Evolutionary conservation across 345 rosid species (phyloP), one percentile per base, ranked within the genome.

Genomic region (Pistacia integerrima): DNA sequence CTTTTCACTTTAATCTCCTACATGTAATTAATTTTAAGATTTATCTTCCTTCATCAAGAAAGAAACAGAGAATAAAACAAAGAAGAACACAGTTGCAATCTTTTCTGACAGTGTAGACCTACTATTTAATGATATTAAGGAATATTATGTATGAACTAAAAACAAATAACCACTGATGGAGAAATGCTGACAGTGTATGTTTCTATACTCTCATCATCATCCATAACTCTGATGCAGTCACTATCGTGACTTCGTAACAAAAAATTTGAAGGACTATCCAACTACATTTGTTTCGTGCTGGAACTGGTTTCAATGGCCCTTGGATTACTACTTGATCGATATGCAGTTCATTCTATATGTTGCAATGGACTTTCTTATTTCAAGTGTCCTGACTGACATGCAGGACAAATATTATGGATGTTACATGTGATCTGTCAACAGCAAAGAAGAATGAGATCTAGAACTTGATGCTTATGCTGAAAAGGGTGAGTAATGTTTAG

Each of bases 351-450:
- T 12, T 35, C n/a, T 46, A 57, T 74, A 13, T 64, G 33, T 51
- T 51, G 55, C 66, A 20, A 17, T 78, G 60, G 70, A 52, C 18
- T 49, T 49, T 71, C 51, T 59, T 64, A 14, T 33, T 41, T 41
- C 9, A 41, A 41, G 46, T 41, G 46, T 8, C 75, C 49, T 72
- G 72, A 74, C 72, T 76, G n/a, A 38, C 77, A 38, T 82, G 72
- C 85, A 93, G 98, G 90, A 87, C 85, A 64, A 87, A 88, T 75
- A 73, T 91, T 71, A 77, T 74, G 82, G 97, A 89, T 54, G 77
- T 86, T 41, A 84, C 85, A 58, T 70, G 69, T 52, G 80, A 82
- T 84, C 48, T 93, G 58, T 80, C 91, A 65, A 66, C 78, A 20
- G 82, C 83, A 4, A 93, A 90, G 91, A 82, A 87, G 80, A 78